Percentiles rank a stretch among this genome's conserved stretches.
Conservation (phyloP, 2,329 filamentous ascomycete species). For the Gaeumannomyces sp. region DNA sequence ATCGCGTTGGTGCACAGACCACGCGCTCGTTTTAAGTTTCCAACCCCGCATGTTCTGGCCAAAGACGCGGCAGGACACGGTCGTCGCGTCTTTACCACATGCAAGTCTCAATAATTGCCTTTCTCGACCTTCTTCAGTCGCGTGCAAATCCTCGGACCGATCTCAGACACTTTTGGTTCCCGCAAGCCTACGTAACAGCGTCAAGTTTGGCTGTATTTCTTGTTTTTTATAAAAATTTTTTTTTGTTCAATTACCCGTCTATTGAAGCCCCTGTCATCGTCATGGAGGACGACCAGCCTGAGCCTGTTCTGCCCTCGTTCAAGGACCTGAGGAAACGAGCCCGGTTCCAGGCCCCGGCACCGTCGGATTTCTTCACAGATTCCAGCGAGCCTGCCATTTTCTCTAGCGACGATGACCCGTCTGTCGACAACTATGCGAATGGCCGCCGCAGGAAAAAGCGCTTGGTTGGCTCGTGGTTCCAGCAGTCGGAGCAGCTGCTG, state of each 20-base stretch:
- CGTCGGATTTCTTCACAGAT: conserved; percentile 38
- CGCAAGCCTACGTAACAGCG: neutral
- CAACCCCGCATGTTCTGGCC: neutral
- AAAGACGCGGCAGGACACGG: too few relatives aligned
- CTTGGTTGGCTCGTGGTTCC: conserved; percentile 63
- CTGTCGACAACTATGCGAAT: conserved; percentile 56
- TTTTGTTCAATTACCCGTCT: neutral
- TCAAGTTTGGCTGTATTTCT: neutral
- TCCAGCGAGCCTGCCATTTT: conserved; percentile 68
- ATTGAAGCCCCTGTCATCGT: neutral
- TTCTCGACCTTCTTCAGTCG: neutral
- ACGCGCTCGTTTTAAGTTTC: neutral
- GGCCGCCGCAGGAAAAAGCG: conserved; percentile 53
- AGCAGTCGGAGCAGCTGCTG: conserved; percentile 39
- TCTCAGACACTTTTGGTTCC: neutral
- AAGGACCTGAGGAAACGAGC: neutral
- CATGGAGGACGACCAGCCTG: conserved; percentile 3
- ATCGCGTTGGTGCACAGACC: neutral
- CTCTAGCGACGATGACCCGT: conserved; percentile 65
- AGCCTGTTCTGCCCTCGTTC: neutral
- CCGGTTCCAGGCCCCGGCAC: neutral
- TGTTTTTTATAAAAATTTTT: too few relatives aligned
- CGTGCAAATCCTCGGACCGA: neutral
- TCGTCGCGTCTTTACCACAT: neutral
- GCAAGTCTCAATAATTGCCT: neutral